phyloP scores from a whole-genome alignment of 2,329 filamentous ascomycete genomes.

The Diaporthe ilicicola region DNA sequence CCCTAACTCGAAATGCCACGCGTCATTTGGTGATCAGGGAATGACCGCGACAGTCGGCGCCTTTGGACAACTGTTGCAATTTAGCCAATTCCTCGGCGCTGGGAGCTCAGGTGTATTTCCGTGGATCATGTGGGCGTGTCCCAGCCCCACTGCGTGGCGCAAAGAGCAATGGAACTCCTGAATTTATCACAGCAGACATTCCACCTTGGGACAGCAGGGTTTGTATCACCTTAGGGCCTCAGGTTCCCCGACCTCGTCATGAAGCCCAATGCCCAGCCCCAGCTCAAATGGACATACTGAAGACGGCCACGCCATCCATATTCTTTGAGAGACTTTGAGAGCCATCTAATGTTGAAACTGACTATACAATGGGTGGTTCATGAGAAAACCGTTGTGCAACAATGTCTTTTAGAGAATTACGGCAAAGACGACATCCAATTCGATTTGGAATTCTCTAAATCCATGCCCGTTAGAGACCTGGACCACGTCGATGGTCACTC shows the following conservation, averaged over 20 bases:
- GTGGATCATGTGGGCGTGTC: not conserved
- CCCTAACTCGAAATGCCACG: not conserved
- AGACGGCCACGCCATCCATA: conserved; percentile 17
- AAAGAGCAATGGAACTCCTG: not conserved
- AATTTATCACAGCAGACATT: not conserved
- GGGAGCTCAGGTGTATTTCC: not conserved
- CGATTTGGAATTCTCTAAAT: not conserved
- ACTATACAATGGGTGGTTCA: conserved; percentile 2
- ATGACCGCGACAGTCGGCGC: not conserved
- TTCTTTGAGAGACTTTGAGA: not conserved
- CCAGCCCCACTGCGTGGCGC: not conserved
- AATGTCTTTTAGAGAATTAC: not conserved
- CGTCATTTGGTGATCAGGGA: not conserved
- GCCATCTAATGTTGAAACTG: not conserved
- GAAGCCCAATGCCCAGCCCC: not conserved
- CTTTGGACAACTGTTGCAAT: not conserved
- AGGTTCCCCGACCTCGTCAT: not conserved
- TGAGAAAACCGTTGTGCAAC: not conserved
- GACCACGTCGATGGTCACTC: not conserved
- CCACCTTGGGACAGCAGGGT: not conserved
- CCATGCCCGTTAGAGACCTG: not conserved
- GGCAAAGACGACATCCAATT: not conserved
- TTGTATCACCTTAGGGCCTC: not conserved
- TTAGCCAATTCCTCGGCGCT: not conserved
- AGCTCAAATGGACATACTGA: conserved; percentile 7